phyloP scores from a whole-genome alignment of 495 filamentous ascomycete genomes.

The Penicillium turbatum region DNA sequence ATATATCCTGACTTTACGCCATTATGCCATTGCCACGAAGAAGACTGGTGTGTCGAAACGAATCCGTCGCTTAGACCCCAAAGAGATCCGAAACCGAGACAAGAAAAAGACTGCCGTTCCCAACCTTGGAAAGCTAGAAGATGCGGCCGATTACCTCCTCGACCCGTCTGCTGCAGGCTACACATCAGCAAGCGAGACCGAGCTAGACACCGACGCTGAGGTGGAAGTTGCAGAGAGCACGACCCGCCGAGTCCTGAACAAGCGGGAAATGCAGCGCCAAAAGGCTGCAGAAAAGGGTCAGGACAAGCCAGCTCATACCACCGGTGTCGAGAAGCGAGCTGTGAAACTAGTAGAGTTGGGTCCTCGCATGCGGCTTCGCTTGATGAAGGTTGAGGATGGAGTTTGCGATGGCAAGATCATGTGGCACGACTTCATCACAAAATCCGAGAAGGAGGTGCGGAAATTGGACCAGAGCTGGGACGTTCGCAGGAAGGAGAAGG shows the following conservation, averaged over 20 bases:
- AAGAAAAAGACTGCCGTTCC: constrained; percentile 67
- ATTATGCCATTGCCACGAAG: constrained; percentile 92
- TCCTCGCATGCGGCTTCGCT: constrained; percentile 79
- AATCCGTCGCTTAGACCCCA: constrained; percentile 79
- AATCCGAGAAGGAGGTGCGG: constrained; percentile 71
- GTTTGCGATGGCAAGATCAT: constrained; percentile 86
- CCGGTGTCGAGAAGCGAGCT: constrained; percentile 69
- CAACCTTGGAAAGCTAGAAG: constrained; percentile 83
- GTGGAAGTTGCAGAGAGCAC: constrained; percentile 80
- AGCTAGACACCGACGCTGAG: constrained; percentile 91
- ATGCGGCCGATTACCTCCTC: constrained; percentile 94
- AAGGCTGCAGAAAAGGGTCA: constrained; percentile 41
- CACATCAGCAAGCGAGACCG: constrained; percentile 86
- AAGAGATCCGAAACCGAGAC: constrained; percentile 64
- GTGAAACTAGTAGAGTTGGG: constrained; percentile 91
- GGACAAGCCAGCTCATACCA: constrained; percentile 29
- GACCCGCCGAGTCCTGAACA: constrained; percentile 65
- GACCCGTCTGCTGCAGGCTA: constrained; percentile 82
- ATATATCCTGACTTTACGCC: constrained; percentile 86
- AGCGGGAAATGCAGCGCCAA: constrained; percentile 53
- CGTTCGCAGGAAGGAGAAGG: constrained; percentile 70
- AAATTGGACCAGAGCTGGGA: constrained; percentile 79
- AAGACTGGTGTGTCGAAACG: constrained; percentile 76
- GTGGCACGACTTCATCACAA: constrained; percentile 94
- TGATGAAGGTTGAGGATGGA: constrained; percentile 96